Conservation (phyloP, 2,329 filamentous ascomycete species). For the Stagonosporopsis cucurbitacearum region DNA sequence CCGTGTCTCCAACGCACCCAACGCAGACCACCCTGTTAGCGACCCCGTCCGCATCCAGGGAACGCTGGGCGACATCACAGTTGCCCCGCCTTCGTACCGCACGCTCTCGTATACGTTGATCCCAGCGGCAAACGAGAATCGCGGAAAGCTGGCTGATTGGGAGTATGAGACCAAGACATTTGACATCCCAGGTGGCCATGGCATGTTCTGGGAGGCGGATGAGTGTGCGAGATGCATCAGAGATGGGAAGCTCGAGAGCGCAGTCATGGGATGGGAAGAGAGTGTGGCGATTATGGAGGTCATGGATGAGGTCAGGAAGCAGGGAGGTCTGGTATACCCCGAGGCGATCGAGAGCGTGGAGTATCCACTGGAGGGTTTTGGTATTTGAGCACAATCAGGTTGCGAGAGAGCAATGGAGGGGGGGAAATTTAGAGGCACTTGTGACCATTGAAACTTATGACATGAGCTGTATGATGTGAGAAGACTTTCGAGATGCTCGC, state of each 20-base stretch:
- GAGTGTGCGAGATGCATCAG: constrained; percentile 78
- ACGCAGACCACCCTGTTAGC: constrained; percentile 59
- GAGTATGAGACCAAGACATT: constrained; percentile 42
- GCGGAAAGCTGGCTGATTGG: constrained; percentile 14
- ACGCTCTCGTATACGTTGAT: constrained; percentile 71
- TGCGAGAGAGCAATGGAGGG: neutral
- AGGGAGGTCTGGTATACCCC: constrained; percentile 67
- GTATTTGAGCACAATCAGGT: constrained; percentile 18
- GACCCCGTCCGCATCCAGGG: constrained; percentile 76
- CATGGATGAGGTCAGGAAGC: constrained; percentile 71
- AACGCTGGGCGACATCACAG: constrained; percentile 78
- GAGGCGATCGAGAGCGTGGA: constrained; percentile 65
- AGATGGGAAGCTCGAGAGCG: constrained; percentile 72
- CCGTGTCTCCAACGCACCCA: constrained; percentile 57
- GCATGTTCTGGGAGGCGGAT: constrained; percentile 89
- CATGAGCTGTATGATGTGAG: neutral
- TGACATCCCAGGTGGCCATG: constrained; percentile 66
- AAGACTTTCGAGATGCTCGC: neutral
- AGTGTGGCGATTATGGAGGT: constrained; percentile 82
- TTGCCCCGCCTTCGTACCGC: constrained; percentile 69
- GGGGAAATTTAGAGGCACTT: neutral
- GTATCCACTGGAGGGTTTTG: constrained; percentile 29
- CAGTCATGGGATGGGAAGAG: constrained; percentile 68
- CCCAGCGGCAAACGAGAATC: constrained; percentile 47
- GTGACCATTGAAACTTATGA: neutral